phyloP scores from a whole-genome alignment of 2,329 filamentous ascomycete genomes.

The Apiospora rasikravindrae region DNA sequence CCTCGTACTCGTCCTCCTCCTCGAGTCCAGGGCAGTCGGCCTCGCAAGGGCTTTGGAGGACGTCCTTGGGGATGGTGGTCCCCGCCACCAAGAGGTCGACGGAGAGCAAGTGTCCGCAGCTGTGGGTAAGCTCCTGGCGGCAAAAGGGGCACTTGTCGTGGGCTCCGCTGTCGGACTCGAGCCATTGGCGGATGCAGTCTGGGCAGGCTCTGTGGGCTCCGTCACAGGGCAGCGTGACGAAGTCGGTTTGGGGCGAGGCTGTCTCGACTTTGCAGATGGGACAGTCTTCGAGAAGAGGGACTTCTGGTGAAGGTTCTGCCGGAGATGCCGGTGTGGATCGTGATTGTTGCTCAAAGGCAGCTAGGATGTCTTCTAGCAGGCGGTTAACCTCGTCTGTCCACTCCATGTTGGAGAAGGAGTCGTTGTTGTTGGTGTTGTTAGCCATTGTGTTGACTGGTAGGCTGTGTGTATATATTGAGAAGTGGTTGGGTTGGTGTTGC shows the following conservation, averaged over 20 bases:
- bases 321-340: too few species aligned
- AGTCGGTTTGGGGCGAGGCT: neutral
- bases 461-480: too few species aligned
- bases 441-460: neutral
- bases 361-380: too few species aligned
- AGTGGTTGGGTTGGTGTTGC: too few species aligned
- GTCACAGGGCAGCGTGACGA: neutral
- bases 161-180: neutral
- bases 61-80: neutral
- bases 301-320: too few species aligned
- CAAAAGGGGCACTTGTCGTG: conserved; percentile 13
- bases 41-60: neutral
- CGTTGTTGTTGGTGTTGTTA: neutral
- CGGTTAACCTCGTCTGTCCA: too few species aligned
- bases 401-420: neutral
- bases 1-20: neutral
- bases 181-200: neutral
- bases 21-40: neutral
- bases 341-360: too few species aligned
- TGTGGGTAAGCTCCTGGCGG: neutral
- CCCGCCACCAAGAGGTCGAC: neutral
- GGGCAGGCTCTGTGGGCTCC: neutral
- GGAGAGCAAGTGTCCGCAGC: neutral
- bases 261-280: neutral
- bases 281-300: neutral